Evolutionary conservation across 306 rosid genomes (phyloP), one percentile per base, ranked within the genome.

Genomic region (Alnus rubra): DNA sequence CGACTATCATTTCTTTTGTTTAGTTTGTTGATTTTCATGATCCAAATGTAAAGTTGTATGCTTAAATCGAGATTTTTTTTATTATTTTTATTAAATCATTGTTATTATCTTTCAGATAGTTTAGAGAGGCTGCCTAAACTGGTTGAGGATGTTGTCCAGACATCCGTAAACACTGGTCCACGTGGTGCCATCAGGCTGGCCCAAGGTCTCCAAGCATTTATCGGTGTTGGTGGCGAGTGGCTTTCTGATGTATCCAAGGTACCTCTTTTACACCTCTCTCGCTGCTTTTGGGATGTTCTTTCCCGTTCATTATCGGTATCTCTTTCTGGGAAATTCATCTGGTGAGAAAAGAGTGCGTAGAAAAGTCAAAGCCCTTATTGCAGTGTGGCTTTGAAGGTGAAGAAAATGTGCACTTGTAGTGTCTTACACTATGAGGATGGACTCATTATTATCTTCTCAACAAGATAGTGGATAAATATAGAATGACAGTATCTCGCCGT

Each of bases 211-310:
- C 98, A 91, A 85, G 99, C 93, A 18, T 88, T 95, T 69, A 2
- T 95, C 23, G 98, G 96, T 14, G 98, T 95, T 64, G 94, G 99
- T 78, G 88, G 94, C 72, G 99, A 95, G 88, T 93, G 98, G 97
- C 91, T 93, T 9, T 82, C 89, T 8, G 97, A 93, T 79, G 79
- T 87, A 33, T 88, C 99, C 42, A 90, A 83, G 91, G 98, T 90
- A 68, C 60, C 67, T 1, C 73, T 13, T 11, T 5, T 11, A 62
- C 69, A 30, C 58, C 1, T 62, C n/a, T 31, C 65, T 42, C 15
- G 6, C 51, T 9, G 16, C 15, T 67, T 59, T 28, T 9, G 65
- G 13, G 62, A 55, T n/a, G 11, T 59, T 59, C 65, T 19, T 28
- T 23, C 65, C 33, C 14, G 52, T 49, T 49, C 14, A 2, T 48